Evolutionary conservation across 306 rosid species (phyloP), one percentile per base, ranked within the genome.

Genomic region (Dalbergia oliveri): DNA sequence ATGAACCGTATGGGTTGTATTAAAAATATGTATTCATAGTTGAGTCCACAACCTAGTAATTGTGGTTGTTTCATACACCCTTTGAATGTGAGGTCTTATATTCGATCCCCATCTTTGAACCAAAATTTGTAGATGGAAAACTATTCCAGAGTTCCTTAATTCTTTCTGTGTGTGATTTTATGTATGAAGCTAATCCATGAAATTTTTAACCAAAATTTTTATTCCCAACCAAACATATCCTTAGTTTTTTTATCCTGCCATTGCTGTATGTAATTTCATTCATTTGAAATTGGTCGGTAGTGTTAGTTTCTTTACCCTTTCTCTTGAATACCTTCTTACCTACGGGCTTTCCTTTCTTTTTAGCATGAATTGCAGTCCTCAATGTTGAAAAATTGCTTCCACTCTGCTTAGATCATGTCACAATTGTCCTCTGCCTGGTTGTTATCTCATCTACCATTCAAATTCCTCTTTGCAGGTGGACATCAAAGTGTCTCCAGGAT

Each of bases 401-500:
- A 35, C 45, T 31, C 45, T 62, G 77, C 11, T 58, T 76, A 57
- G 45, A 35, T 59, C 73, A 62, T 14, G 35, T 47, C 80, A 8
- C 57, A 53, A 41, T 18, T 58, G 49, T 77, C 64, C 72, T 43
- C 35, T 71, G 19, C 78, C 33, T 60, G 57, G 51, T 39, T 75
- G 37, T 39, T 63, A 67, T 63, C 76, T 79, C 18, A 76, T 61
- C 50, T 77, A 56, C 73, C 70, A 72, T 37, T 51, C 65, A 62
- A 83, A 74, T 80, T 58, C 49, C 73, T 77, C 77, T 44, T 70
- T 66, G 86, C 86, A 93, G 99, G 99, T 93, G 87, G 99, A 94
- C 82, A 94, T 94, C 82, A 93, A 93, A 85, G 99, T 94, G 69
- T 88, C 91, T 84, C 94, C 97, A 4, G 99, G 99, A 85, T 94